Conservation (phyloP, 139 green algal species). For the Chlamydomonas sphaeroides region DNA sequence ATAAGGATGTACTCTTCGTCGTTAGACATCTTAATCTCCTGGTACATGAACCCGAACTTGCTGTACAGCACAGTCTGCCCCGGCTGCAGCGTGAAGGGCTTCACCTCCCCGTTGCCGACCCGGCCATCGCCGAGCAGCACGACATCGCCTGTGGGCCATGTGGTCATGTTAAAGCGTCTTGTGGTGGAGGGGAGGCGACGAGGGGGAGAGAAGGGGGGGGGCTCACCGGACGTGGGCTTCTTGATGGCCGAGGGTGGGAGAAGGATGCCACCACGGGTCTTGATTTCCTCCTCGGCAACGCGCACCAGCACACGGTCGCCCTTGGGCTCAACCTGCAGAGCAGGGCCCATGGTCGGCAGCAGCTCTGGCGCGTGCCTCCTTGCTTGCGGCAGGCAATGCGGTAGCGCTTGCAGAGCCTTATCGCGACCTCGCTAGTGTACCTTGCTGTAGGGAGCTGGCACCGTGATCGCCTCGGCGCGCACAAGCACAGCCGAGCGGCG, state of each 20-base stretch:
- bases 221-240: slow-evolving; percentile 81
- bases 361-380: no score
- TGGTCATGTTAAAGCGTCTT: neutral
- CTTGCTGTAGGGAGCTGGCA: slow-evolving; percentile 55
- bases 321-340: slow-evolving; percentile 78
- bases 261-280: slow-evolving; percentile 90
- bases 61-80: slow-evolving; percentile 87
- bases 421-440: slow-evolving; percentile 2
- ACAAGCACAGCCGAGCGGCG: slow-evolving; percentile 21
- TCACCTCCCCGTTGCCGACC: slow-evolving; percentile 32
- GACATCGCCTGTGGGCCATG: slow-evolving; percentile 59
- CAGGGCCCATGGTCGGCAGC: no score
- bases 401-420: neutral
- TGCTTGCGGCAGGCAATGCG: neutral
- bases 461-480: slow-evolving; percentile 42
- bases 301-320: slow-evolving; percentile 93
- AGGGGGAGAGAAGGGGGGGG: no score
- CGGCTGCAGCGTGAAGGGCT: slow-evolving; percentile 55
- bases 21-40: slow-evolving; percentile 79
- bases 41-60: slow-evolving; percentile 96
- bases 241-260: slow-evolving; percentile 85
- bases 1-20: slow-evolving; percentile 87
- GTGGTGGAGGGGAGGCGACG: neutral
- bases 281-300: slow-evolving; percentile 81
- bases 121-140: slow-evolving; percentile 64